Evolutionary conservation across 495 filamentous ascomycete species (phyloP).

Genomic region (Aspergillus bridgeri): DNA sequence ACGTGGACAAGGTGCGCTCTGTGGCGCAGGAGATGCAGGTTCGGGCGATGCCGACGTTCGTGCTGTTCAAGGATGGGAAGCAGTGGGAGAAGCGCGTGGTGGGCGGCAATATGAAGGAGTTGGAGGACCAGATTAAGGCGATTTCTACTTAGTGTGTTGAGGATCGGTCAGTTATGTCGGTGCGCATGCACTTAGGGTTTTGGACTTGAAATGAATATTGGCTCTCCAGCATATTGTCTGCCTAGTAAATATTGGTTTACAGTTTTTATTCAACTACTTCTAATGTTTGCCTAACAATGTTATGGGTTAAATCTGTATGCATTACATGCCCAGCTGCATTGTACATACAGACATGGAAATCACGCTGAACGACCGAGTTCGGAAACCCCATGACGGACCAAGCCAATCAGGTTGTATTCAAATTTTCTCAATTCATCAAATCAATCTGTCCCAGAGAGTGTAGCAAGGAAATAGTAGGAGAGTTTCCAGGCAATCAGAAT

Average conservation of each 20-base stretch:
- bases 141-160: background rate
- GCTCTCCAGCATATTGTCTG: too few relatives aligned
- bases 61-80: constrained; percentile 70
- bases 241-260: too few relatives aligned
- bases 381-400: background rate
- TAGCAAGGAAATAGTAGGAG: background rate
- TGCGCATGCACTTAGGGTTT: too few relatives aligned
- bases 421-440: background rate
- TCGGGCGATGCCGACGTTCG: constrained; percentile 85
- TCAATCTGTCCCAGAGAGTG: constrained; percentile 1
- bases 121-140: constrained; percentile 11
- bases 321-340: background rate
- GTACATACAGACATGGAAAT: background rate
- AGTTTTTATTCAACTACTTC: too few relatives aligned
- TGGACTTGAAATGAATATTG: too few relatives aligned
- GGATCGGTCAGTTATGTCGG: too few relatives aligned
- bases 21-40: constrained; percentile 68
- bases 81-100: constrained; percentile 7
- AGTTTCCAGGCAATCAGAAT: background rate
- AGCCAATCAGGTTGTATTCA: background rate
- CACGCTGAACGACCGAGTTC: background rate
- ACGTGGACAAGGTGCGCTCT: constrained; percentile 72
- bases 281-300: background rate
- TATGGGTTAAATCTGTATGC: background rate
- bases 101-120: constrained; percentile 13